These are phyloP conservation scores for Elaeis guineensis DNA, from an alignment of 176 grass and related monocot species.

Conservation along the genomic window DNA sequence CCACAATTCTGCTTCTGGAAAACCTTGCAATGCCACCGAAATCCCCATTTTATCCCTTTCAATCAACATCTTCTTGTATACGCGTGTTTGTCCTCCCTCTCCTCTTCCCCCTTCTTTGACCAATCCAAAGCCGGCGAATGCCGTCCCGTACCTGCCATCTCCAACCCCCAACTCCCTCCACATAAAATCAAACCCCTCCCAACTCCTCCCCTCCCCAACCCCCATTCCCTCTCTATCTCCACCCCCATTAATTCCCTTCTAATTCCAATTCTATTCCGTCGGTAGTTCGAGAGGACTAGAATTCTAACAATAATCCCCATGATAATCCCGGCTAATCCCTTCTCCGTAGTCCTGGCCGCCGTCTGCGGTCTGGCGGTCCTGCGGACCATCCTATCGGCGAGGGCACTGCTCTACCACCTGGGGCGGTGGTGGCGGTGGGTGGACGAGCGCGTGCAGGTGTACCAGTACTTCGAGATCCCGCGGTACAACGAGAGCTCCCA, in stretches of 20 bases:
- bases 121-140: background rate
- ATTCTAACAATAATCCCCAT: background rate
- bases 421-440: constrained; percentile 43
- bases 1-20: too few relatives aligned
- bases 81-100: background rate
- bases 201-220: too few relatives aligned
- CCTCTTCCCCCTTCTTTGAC: background rate
- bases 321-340: background rate
- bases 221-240: background rate
- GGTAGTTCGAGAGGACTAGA: too few relatives aligned
- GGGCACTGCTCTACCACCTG: constrained; percentile 28
- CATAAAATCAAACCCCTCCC: too few relatives aligned
- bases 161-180: background rate
- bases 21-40: too few relatives aligned
- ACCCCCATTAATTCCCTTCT: background rate
- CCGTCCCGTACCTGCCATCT: background rate
- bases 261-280: too few relatives aligned
- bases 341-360: constrained; percentile 15
- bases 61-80: background rate
- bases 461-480: constrained; percentile 63
- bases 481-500: constrained; percentile 14
- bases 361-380: constrained; percentile 25
- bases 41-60: background rate
- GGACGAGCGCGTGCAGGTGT: constrained; percentile 60
- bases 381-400: constrained; percentile 51